Conservation (phyloP, 169 alveolate species). For the Theileria sp. region DNA sequence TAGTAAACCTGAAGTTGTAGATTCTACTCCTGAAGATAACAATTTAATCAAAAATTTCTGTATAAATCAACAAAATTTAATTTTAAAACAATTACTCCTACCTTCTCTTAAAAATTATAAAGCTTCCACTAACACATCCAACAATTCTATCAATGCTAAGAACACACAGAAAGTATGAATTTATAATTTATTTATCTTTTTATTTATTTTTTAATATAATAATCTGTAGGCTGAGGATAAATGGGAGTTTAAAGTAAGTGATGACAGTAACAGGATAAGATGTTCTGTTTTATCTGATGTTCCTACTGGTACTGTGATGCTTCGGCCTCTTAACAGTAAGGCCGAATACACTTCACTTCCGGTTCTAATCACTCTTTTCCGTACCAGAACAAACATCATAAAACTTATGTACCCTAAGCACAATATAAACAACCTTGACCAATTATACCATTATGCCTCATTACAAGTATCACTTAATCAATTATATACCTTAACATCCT, state of each 20-base stretch:
- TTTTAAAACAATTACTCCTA: conserved; percentile 42
- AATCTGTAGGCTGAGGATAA: not conserved
- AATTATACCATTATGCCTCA: conserved; percentile 56
- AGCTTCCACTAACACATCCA: not conserved
- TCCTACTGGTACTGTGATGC: conserved; percentile 56
- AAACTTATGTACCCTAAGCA: conserved; percentile 43
- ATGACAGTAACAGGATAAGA: not conserved
- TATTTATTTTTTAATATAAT: not conserved
- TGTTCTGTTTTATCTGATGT: conserved; percentile 57
- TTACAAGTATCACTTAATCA: conserved; percentile 27
- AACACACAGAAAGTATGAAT: not conserved
- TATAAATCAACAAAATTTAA: conserved; percentile 33
- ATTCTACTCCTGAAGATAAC: not conserved
- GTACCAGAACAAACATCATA: conserved; percentile 27
- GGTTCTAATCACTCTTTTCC: conserved; percentile 35
- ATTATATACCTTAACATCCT: conserved; percentile 14
- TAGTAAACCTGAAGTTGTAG: not conserved
- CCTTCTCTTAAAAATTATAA: conserved; percentile 30
- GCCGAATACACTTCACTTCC: conserved; percentile 28
- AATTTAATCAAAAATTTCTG: conserved; percentile 15
- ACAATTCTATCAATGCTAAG: not conserved
- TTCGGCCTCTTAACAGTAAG: conserved; percentile 42
- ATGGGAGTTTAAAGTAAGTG: conserved; percentile 26
- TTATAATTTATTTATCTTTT: too few relatives aligned
- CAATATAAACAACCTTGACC: conserved; percentile 15